Evolutionary conservation across 257 asterid genomes (phyloP), one percentile per base, ranked within the genome.

Genomic region (Solanum medicagineum): DNA sequence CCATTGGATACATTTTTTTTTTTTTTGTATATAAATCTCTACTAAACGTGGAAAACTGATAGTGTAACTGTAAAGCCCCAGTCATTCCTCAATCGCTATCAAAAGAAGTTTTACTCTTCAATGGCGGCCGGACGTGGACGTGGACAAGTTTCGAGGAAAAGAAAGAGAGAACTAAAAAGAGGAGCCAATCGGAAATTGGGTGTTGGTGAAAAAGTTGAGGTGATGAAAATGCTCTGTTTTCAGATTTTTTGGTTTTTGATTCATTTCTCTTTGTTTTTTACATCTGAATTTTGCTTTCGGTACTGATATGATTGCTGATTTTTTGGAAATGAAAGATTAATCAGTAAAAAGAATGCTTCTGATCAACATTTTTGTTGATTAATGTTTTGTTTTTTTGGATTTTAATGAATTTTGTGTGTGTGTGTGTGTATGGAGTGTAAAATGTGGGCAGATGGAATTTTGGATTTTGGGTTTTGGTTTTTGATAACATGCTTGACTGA

Each of bases 131-230:
- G 26, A 14, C 24, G 7, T 24, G 85, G 63, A 54, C 84, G 80
- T 24, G 87, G 63, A 54, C 84, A 74, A 45, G 3, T 74, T 19
- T 56, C 15, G 16, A 74, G 47, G 3, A 71, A n/a, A 62, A 84
- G 70, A 19, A 89, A 87, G 54, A 84, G 16, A 14, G 85, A 84
- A 66, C 36, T 15, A 10, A 49, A 36, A 24, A 47, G 29, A 40
- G 29, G 9, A 2, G 75, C 22, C 24, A n/a, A 32, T 49, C 49
- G 36, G 8, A 88, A 87, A 84, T 81, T 91, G 17, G 65, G 73
- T n/a, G 19, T 65, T 81, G 51, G 86, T 70, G 59, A 87, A 4
- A 87, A 62, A 88, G 92, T 90, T 42, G 94, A 91, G 93, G 94
- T 89, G 85, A 66, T 22, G 20, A 75, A 26, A 81, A 54, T n/a